Evolutionary conservation across 345 rosid species (phyloP).

Genomic region (Reutealis trisperma): DNA sequence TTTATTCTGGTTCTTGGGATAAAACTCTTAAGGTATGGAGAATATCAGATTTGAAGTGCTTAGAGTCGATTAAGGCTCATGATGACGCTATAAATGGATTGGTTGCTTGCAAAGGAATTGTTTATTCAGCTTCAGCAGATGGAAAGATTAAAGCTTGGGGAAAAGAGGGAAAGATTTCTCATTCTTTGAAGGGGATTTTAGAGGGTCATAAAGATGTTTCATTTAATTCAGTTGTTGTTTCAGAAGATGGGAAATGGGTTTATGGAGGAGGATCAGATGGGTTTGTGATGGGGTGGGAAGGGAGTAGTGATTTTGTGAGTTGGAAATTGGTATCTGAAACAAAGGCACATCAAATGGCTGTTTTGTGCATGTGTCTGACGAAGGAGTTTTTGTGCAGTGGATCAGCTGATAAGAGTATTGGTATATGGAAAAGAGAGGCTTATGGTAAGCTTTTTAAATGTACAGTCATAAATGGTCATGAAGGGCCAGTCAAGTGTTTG

Average conservation of each 20-base stretch:
- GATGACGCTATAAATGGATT: constrained; percentile 37
- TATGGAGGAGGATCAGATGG: constrained; percentile 40
- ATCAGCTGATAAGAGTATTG: constrained; percentile 39
- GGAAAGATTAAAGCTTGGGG: constrained; percentile 37
- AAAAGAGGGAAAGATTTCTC: constrained; percentile 21
- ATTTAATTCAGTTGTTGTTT: constrained; percentile 28
- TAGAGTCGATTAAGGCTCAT: constrained; percentile 40
- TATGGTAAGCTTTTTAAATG: constrained; percentile 25
- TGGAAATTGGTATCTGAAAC: constrained; percentile 49
- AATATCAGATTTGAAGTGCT: constrained; percentile 32
- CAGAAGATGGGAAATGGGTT: constrained; percentile 40
- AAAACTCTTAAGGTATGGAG: constrained; percentile 37
- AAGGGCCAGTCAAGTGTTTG: constrained; percentile 38
- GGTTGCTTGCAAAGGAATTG: constrained; percentile 24
- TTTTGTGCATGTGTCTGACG: constrained; percentile 28
- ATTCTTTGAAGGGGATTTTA: constrained; percentile 55
- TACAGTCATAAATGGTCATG: constrained; percentile 26
- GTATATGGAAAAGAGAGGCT: constrained; percentile 33
- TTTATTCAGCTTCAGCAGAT: constrained; percentile 37
- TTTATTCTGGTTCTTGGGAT: constrained; percentile 41
- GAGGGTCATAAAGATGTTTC: constrained; percentile 50
- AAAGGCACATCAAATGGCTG: constrained; percentile 38
- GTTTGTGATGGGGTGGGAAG: constrained; percentile 36
- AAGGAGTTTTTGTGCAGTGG: constrained; percentile 32
- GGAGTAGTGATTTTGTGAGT: constrained; percentile 15